Evolutionary conservation across 2,329 filamentous ascomycete genomes (phyloP).

Genomic region (Arthrobotrys sinensis): DNA sequence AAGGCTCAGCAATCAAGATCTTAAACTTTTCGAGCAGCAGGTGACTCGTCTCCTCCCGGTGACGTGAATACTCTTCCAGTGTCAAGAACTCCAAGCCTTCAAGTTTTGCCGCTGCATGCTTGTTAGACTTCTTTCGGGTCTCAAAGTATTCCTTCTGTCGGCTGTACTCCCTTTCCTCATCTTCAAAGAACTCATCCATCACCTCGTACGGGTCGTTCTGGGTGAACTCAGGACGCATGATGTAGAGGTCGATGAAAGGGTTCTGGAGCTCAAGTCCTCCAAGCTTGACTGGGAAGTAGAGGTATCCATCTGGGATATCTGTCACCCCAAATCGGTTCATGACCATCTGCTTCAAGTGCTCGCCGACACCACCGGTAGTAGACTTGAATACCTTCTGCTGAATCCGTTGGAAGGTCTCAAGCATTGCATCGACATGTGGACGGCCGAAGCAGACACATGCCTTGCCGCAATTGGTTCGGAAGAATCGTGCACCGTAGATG

Average conservation of each 20-base stretch:
- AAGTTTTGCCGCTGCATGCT: constrained; percentile 63
- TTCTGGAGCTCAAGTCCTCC: constrained; percentile 70
- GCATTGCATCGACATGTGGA: constrained; percentile 73
- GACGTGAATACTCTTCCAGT: constrained; percentile 69
- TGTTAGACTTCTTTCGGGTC: constrained; percentile 39
- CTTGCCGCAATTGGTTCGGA: constrained; percentile 73
- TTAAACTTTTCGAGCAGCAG: constrained; percentile 67
- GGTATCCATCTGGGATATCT: constrained; percentile 70
- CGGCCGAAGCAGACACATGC: constrained; percentile 72
- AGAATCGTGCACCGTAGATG: constrained; percentile 73
- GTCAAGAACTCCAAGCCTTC: constrained; percentile 68
- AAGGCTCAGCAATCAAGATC: constrained; percentile 64
- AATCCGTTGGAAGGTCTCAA: constrained; percentile 72
- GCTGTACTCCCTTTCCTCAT: constrained; percentile 67
- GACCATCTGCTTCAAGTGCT: constrained; percentile 74
- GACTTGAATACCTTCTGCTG: constrained; percentile 71
- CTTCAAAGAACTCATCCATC: constrained; percentile 66
- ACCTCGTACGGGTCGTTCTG: constrained; percentile 66
- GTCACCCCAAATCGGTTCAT: constrained; percentile 71
- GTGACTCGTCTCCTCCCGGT: constrained; percentile 66
- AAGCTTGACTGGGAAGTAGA: constrained; percentile 70
- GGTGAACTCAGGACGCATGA: constrained; percentile 67
- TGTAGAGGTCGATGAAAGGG: constrained; percentile 69
- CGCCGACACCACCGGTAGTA: constrained; percentile 69
- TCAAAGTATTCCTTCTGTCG: constrained; percentile 65